Percentiles rank a stretch among this genome's conserved stretches.
These are phyloP conservation scores for Lithohypha guttulata DNA, from an alignment of 2,329 filamentous ascomycete genomes.

Conservation along the genomic window DNA sequence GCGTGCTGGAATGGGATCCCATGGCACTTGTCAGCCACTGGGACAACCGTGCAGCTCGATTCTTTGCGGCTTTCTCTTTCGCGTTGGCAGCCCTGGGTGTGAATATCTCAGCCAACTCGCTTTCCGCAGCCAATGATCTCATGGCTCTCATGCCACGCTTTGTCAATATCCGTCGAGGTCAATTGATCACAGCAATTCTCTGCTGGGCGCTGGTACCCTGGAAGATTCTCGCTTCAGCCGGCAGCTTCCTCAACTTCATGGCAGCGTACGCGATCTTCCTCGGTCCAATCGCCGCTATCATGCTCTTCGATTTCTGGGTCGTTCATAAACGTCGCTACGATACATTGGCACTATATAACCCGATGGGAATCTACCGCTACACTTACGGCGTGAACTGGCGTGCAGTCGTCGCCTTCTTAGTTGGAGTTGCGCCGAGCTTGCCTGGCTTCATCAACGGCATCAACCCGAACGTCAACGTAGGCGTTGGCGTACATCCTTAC, in stretches of 20 bases:
- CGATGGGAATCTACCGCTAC: constrained; percentile 17
- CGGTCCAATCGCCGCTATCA: constrained; percentile 22
- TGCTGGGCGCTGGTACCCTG: constrained; percentile 37
- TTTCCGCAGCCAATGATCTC: constrained; percentile 40
- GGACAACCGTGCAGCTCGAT: constrained; percentile 23
- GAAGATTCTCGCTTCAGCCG: constrained; percentile 36
- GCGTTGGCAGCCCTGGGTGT: constrained; percentile 45
- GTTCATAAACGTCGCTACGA: constrained; percentile 17
- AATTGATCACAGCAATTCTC: constrained; percentile 29
- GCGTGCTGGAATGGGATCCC: constrained; percentile 35
- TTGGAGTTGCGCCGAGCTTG: constrained; percentile 47
- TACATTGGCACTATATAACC: constrained; percentile 18
- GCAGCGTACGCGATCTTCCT: constrained; percentile 26
- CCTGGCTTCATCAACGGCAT: constrained; percentile 46
- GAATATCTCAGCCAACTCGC: constrained; percentile 43
- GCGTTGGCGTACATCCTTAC: constrained; percentile 46
- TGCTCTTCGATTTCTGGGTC: constrained; percentile 22
- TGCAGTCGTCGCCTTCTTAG: constrained; percentile 46
- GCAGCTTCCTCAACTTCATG: constrained; percentile 31
- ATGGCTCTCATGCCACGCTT: constrained; percentile 42
- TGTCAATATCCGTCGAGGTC: constrained; percentile 42
- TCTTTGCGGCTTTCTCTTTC: constrained; percentile 39
- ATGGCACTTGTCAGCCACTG: constrained; percentile 31
- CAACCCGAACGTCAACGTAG: constrained; percentile 28
- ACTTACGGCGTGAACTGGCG: constrained; percentile 46